phyloP scores from a whole-genome alignment of 2,329 filamentous ascomycete species.

The Sordariomycetes sp. region DNA sequence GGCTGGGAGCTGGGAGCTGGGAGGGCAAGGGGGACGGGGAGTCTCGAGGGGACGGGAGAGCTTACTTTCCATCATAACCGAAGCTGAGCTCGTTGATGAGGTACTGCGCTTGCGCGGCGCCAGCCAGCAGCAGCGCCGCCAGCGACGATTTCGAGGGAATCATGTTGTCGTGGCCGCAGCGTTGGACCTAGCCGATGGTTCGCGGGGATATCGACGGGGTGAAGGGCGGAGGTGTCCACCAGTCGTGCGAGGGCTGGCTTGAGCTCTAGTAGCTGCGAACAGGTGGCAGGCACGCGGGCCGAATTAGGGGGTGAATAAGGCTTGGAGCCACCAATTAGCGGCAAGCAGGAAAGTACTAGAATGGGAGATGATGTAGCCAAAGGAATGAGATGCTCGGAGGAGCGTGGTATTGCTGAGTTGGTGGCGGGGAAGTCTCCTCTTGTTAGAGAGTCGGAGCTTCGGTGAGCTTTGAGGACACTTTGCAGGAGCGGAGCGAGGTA shows the following conservation, averaged over 20 bases:
- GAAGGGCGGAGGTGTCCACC: not conserved
- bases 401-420: not conserved
- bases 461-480: constrained; percentile 3
- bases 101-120: constrained; percentile 46
- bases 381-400: not conserved
- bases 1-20: not conserved
- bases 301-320: not conserved
- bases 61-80: constrained; percentile 52
- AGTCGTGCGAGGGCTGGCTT: not conserved
- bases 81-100: constrained; percentile 67
- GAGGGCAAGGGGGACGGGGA: not conserved
- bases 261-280: not conserved
- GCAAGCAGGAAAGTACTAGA: not conserved
- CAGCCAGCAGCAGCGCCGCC: constrained; percentile 20
- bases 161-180: not conserved
- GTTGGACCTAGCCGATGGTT: not conserved
- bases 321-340: not conserved
- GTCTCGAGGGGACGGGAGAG: not conserved
- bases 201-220: not conserved
- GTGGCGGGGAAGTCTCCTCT: not conserved
- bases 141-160: constrained; percentile 1
- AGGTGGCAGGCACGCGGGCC: not conserved
- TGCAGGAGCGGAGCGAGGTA: not conserved
- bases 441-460: not conserved
- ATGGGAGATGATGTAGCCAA: not conserved